Evolutionary conservation across 176 grass and related monocot species (phyloP), one percentile per base, ranked within the genome.

Genomic region (Rhynchospora tenuis): DNA sequence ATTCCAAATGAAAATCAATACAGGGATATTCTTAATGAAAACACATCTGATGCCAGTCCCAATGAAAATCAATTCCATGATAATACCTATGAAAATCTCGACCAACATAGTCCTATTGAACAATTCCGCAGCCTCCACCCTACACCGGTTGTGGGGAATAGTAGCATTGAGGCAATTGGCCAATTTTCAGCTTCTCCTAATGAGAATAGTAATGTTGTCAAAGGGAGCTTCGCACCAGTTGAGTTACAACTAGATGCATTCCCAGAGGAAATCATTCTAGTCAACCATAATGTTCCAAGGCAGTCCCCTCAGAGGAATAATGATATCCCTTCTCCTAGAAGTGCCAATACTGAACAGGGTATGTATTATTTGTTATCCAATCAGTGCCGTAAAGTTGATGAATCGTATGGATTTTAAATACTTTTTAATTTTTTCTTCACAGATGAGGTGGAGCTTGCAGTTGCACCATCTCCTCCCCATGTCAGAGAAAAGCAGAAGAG

Each of bases 381-480:
- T 23, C 27, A 46, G 29, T 71, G 42, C 67, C 42, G 27, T 26
- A 20, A 51, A 52, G 46, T 74, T 51, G 45, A 74, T 52, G 45
- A 52, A 73, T 29, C 19, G 48, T 55, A 15, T 55, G 7, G 54
- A 76, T 5, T 55, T 76, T 31, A 48, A 52, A 71, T 29, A 3
- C n/a, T 29, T 27, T 55, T 76, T 55, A 17, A 48, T 55, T 2
- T 2, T 9, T 9, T 76, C 23, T 75, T 24, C 9, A 0, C 20
- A 17, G 80, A 71, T 62, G 46, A 14, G 14, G 17, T 42, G 71
- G 64, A 64, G 56, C 84, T 88, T 23, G 38, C 4, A 74, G 76
- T 94, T 29, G 52, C 78, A 85, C 92, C 91, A 83, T 93, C 92
- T 81, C 94, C 90, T 65, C 83, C 83, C 70, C 88, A 73, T 56